Evolutionary conservation across 2,329 filamentous ascomycete species (phyloP), one percentile per base, ranked within the genome.

Genomic region (Alternaria gansuensis): DNA sequence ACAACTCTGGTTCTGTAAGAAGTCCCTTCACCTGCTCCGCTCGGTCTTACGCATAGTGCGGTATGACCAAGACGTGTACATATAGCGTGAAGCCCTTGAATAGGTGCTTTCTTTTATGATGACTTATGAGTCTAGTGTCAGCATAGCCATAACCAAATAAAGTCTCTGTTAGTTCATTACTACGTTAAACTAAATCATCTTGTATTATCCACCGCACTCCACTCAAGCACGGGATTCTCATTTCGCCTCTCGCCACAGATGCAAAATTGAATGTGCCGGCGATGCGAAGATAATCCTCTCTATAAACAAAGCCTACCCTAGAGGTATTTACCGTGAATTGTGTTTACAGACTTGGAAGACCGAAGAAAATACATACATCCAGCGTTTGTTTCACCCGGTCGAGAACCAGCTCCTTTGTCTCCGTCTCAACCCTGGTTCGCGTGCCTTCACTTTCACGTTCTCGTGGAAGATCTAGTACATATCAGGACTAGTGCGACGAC

Each of bases 1-100:
- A 81, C 61, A 69, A 59, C 29, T 60, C 58, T 5, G 78, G 79
- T 6, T 52, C 51, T 29, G 78, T 81, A 1, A 69, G 80, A 50
- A 72, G 75, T 37, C 65, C 77, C 4, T 82, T 82, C 41, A 80
- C 76, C 3, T 82, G 80, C 66, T 64, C 66, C 10, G 70, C 75
- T 3, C 39, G 44, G 5, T 61, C 74, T 13, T 79, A 78, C 43
- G 57, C 72, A 40, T 74, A 68, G 41, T 45, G 34, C 13, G n/a
- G 17, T 14, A 3, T 23, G 37, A 13, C 2, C 23, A 2, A 31
- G 34, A 51, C 40, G 39, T 56, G 57, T 59, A 59, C 34, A 51
- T 51, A 36, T 51, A 29, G 24, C 39, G 17, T 41, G 23, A 56
- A 45, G 45, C 53, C 52, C 40, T 41, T 29, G 5, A 17, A 17